Conservation (phyloP, 371 early-diverging fungal genomes). For the Actinomortierella ambigua region DNA sequence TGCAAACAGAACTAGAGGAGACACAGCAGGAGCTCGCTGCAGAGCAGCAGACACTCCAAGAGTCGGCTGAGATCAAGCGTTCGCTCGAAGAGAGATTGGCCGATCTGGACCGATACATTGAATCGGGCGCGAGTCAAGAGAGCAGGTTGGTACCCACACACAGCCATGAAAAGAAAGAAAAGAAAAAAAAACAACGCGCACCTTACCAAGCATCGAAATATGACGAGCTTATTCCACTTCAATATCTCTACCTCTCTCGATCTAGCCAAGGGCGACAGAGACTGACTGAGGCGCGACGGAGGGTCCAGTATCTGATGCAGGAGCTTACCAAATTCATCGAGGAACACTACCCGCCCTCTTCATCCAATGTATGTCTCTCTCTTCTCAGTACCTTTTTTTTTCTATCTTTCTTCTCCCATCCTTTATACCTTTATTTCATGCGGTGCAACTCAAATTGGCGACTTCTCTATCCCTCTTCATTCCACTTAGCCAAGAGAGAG, state of each 20-base stretch:
- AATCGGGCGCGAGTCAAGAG: slow-evolving; percentile 23
- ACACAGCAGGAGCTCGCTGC: slow-evolving; percentile 23
- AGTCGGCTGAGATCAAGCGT: slow-evolving; percentile 25
- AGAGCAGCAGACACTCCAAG: slow-evolving; percentile 21
- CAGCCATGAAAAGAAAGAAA: too few relatives aligned
- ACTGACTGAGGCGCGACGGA: slow-evolving; percentile 9
- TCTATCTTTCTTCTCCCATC: background rate
- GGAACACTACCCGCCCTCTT: slow-evolving; percentile 52
- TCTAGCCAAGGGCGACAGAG: slow-evolving; percentile 19
- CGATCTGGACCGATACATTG: slow-evolving; percentile 12
- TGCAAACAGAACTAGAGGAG: slow-evolving; percentile 22
- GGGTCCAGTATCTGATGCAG: slow-evolving; percentile 38
- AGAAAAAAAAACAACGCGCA: too few relatives aligned
- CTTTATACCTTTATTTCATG: too few relatives aligned
- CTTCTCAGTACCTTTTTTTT: background rate
- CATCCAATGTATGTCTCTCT: slow-evolving; percentile 43
- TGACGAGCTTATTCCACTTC: too few relatives aligned
- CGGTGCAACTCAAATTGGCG: too few relatives aligned
- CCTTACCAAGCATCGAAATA: too few relatives aligned
- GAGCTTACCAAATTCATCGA: slow-evolving; percentile 54
- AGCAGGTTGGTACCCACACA: slow-evolving; percentile 2
- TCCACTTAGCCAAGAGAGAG: too few relatives aligned
- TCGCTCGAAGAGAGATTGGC: slow-evolving; percentile 31
- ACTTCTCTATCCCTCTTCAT: too few relatives aligned
- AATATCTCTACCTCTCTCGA: too few relatives aligned